These are phyloP conservation scores for Spiromastix sp. DNA, from an alignment of 2,329 filamentous ascomycete genomes.

Conservation along the genomic window DNA sequence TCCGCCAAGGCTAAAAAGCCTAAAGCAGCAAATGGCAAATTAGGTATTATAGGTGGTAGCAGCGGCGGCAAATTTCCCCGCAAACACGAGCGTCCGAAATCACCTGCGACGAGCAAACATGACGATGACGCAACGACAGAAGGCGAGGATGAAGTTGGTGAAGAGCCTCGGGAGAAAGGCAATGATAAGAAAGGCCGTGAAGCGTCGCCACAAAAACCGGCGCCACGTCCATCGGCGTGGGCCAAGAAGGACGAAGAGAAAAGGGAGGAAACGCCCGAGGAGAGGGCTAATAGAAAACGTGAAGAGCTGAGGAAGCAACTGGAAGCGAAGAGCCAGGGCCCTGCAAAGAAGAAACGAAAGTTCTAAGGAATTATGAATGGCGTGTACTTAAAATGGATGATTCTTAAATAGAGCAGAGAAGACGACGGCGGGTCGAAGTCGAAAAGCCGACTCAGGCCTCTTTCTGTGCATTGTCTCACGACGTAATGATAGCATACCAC, in stretches of 20 bases:
- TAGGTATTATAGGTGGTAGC: conserved; percentile 26
- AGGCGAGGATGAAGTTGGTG: no score
- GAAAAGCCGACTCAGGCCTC: no score
- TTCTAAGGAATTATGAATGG: conserved; percentile 30
- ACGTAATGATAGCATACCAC: no score
- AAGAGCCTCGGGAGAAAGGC: no score
- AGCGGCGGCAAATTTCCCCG: conserved; percentile 10
- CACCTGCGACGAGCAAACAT: conserved; percentile 5
- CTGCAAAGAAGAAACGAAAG: conserved; percentile 47
- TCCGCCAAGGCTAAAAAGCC: conserved; percentile 9
- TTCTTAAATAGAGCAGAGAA: no score
- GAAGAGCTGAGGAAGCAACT: conserved; percentile 46
- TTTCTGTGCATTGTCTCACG: no score
- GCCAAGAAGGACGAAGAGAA: conserved; percentile 11
- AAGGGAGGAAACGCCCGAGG: conserved; percentile 35
- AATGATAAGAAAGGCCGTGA: not conserved
- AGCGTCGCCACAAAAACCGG: not conserved
- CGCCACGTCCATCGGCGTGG: not conserved
- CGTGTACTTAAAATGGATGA: not conserved
- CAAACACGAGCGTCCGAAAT: not conserved
- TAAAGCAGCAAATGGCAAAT: conserved; percentile 17
- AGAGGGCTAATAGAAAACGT: conserved; percentile 45
- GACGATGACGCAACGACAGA: conserved; percentile 3
- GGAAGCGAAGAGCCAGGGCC: conserved; percentile 9
- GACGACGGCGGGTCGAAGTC: no score